A percentile compares a stretch with the other conserved stretches of the same genome.
phyloP scores from a whole-genome alignment of 768 basidiomycete genomes.

The Podaxis pistillaris region DNA sequence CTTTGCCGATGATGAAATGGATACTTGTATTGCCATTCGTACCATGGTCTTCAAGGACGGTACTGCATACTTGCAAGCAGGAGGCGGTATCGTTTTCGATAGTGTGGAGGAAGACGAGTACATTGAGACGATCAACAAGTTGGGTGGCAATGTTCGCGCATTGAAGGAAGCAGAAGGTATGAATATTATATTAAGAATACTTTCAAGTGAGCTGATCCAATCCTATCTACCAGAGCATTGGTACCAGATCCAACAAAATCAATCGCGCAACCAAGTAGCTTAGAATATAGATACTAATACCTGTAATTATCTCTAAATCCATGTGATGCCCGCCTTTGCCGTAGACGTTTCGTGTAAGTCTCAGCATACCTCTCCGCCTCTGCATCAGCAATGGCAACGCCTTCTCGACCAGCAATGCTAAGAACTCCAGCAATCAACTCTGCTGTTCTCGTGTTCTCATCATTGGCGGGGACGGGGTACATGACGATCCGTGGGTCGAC shows the following conservation, averaged over 20 bases:
- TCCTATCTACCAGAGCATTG: slow-evolving; percentile 54
- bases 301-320: slow-evolving; percentile 17
- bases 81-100: slow-evolving; percentile 96
- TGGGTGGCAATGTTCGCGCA: slow-evolving; percentile 82
- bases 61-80: slow-evolving; percentile 88
- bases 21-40: slow-evolving; percentile 97
- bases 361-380: slow-evolving; percentile 29
- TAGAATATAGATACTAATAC: slow-evolving; percentile 18
- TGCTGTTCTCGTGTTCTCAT: slow-evolving; percentile 88
- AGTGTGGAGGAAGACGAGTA: slow-evolving; percentile 98
- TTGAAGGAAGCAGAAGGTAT: slow-evolving; percentile 86
- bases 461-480: slow-evolving; percentile 98
- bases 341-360: slow-evolving; percentile 24
- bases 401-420: slow-evolving; percentile 82
- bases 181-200: neutral
- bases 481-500: slow-evolving; percentile 95
- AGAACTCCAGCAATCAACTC: slow-evolving; percentile 89
- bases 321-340: slow-evolving; percentile 21
- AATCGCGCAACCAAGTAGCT: slow-evolving; percentile 24
- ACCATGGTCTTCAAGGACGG: slow-evolving; percentile 98
- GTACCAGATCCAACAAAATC: slow-evolving; percentile 59
- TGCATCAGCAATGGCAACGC: slow-evolving; percentile 45
- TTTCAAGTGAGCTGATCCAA: slow-evolving; percentile 18
- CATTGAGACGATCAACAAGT: slow-evolving; percentile 92
- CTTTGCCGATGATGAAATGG: slow-evolving; percentile 92